phyloP scores from a whole-genome alignment of 805 yeast species.

The Wickerhamomyces bisporus region DNA sequence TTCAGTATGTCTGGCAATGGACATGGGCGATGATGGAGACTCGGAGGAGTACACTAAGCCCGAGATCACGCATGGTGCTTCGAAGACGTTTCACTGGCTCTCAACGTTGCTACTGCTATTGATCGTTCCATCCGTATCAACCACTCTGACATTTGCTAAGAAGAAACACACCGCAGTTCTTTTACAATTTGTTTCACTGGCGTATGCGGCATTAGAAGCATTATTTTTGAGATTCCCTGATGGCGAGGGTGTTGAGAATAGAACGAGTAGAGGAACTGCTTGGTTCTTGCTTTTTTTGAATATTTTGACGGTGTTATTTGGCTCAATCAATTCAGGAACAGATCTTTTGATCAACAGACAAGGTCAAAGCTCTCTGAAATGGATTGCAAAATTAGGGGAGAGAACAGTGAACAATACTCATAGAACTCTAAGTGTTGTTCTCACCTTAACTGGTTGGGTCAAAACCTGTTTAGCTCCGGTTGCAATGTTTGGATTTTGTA shows the following conservation, averaged over 20 bases:
- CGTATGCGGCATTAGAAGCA: slow-evolving; percentile 53
- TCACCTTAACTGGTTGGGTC: slow-evolving; percentile 66
- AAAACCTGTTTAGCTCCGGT: slow-evolving; percentile 77
- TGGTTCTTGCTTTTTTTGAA: slow-evolving; percentile 51
- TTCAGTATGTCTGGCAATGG: too few species aligned
- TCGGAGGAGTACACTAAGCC: slow-evolving; percentile 30
- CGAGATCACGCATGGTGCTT: slow-evolving; percentile 38
- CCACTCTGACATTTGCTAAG: slow-evolving; percentile 52
- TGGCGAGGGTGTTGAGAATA: slow-evolving; percentile 57
- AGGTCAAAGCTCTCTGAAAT: slow-evolving; percentile 21
- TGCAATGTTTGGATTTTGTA: slow-evolving; percentile 83
- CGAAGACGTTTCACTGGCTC: slow-evolving; percentile 65
- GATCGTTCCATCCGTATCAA: slow-evolving; percentile 50
- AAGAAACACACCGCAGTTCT: slow-evolving; percentile 38
- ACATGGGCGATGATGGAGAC: slow-evolving; percentile 29
- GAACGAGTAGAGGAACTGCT: slow-evolving; percentile 63
- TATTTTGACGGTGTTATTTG: slow-evolving; percentile 45
- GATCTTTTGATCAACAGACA: slow-evolving; percentile 26
- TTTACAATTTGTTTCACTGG: slow-evolving; percentile 41
- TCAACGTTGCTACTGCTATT: slow-evolving; percentile 41
- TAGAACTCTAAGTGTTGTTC: slow-evolving; percentile 41
- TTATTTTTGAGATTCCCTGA: slow-evolving; percentile 59
- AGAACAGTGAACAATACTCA: slow-evolving; percentile 32
- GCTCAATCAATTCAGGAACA: slow-evolving; percentile 51
- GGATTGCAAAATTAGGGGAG: slow-evolving; percentile 34